These are phyloP conservation scores for Zelopaecilomyces penicillatus DNA, from an alignment of 2,329 filamentous ascomycete species.

Conservation along the genomic window DNA sequence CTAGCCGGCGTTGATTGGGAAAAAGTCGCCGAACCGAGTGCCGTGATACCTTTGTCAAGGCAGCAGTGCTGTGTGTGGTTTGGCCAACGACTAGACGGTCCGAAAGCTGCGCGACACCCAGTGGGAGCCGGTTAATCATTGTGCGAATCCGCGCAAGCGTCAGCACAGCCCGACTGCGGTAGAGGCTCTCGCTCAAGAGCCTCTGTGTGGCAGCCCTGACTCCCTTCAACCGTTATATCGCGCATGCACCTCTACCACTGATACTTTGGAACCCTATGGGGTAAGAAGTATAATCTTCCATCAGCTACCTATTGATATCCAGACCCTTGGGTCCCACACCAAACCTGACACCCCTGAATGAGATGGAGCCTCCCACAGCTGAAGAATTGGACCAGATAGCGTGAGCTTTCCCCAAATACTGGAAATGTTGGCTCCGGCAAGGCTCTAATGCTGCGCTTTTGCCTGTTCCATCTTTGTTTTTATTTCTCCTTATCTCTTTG, in stretches of 20 bases:
- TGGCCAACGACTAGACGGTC: neutral
- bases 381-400: conserved; percentile 11
- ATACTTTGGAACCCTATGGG: conserved; percentile 7
- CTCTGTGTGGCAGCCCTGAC: neutral
- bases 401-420: conserved; percentile 7
- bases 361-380: conserved; percentile 9
- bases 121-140: too few relatives aligned
- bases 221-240: conserved; percentile 3
- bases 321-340: neutral
- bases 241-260: conserved; percentile 4
- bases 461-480: neutral
- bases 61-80: neutral
- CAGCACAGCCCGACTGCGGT: too few relatives aligned
- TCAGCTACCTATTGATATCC: neutral
- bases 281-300: conserved; percentile 3
- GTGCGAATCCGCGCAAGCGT: too few relatives aligned
- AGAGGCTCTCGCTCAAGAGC: conserved; percentile 1
- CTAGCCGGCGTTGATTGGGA: neutral
- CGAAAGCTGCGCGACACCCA: neutral
- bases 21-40: too few relatives aligned
- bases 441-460: conserved; percentile 4
- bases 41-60: neutral
- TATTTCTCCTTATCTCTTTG: neutral
- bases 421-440: conserved; percentile 1
- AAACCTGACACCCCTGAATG: neutral